Percentiles rank a stretch among this genome's conserved stretches.
Evolutionary conservation across 345 rosid species (phyloP).

Genomic region (Excoecaria agallocha): DNA sequence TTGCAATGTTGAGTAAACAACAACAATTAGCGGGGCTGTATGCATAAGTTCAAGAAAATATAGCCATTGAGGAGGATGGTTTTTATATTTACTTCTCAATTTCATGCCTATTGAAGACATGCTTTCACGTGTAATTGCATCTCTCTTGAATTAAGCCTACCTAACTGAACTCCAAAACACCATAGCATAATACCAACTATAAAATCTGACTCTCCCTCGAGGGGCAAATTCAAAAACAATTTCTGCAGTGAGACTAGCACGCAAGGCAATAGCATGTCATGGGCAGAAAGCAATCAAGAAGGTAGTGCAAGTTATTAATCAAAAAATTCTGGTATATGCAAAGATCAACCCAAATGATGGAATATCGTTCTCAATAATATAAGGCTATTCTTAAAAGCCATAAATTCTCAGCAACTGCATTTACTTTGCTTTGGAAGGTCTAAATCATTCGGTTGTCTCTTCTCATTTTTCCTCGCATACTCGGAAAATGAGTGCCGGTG

Average conservation of each 20-base stretch:
- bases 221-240: background rate
- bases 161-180: background rate
- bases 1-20: too few species aligned
- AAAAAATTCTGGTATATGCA: too few species aligned
- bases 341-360: too few species aligned
- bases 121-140: background rate
- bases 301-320: too few species aligned
- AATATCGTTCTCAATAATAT: too few species aligned
- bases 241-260: background rate
- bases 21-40: too few species aligned
- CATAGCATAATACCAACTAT: background rate
- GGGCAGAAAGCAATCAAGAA: background rate
- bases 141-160: background rate
- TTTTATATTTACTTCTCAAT: too few species aligned
- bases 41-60: too few species aligned
- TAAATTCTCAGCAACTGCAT: too few species aligned
- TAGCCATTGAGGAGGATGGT: too few species aligned
- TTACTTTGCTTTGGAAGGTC: conserved; percentile 44
- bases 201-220: background rate
- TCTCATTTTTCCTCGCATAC: conserved; percentile 24
- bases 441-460: conserved; percentile 42
- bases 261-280: background rate
- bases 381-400: too few species aligned
- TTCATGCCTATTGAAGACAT: background rate
- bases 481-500: conserved; percentile 19